Evolutionary conservation across 1,284 basidiomycete genomes (phyloP), one percentile per base, ranked within the genome.

Genomic region (Melampsora americana): DNA sequence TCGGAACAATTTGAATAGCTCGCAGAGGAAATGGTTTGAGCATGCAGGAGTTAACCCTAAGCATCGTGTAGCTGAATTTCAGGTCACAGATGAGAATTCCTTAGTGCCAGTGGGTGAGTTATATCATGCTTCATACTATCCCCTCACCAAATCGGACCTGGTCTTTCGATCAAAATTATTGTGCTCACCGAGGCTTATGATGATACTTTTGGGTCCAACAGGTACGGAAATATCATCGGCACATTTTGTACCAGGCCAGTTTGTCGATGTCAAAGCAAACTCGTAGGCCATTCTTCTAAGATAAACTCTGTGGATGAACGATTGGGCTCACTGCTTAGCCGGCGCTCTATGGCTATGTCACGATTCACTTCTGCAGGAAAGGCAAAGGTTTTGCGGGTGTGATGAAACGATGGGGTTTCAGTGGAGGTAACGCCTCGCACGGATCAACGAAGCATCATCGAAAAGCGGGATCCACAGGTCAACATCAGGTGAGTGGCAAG

Each of bases 221-320:
- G 92, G 95, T 32, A 95, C 95, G 0, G 89, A 88, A 20, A 83
- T 99, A 35, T 94, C 92, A 69, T 93, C 94, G 0, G 87, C 91
- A 59, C 96, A 99, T 84, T 99, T 97, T 82, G 95, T 99, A 18
- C 96, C 96, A 0, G 96, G 96, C 0, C 96, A 99, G 83, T 93
- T 88, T 83, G 92, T 99, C 23, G 96, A 99, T 84, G 92, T 96
- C 1, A 87, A 92, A 77, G 92, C 92, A 14, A 93, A 91, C 79
- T 92, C 92, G 92, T 96, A 83, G 80, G 92, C 87, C 3, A 30
- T 14, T 4, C 16, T 60, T 78, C 46, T 23, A 23, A 20, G 23
- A 18, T n/a, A 30, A 30, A 35, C n/a, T 12, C 30, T 16, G 30
- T 28, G 46, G 12, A 35, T 59, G 3, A 30, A 56, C 1, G 60